Evolutionary conservation across 1,284 basidiomycete species (phyloP).

Genomic region (Trametes hirsuta): DNA sequence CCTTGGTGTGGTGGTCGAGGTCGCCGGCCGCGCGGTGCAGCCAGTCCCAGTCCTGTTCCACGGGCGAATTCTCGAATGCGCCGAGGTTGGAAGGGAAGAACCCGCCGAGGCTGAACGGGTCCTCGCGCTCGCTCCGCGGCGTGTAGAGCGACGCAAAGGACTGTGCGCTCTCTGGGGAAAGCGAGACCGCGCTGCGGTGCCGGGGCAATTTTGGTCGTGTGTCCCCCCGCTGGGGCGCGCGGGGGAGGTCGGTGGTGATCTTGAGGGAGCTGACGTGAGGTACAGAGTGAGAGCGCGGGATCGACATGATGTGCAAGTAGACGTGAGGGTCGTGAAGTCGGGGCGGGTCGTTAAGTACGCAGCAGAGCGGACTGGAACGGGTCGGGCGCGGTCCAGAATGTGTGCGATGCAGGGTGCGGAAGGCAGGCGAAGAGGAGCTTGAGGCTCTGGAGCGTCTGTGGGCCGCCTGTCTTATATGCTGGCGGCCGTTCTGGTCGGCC

Average conservation of each 20-base stretch:
- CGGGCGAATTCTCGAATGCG: conserved; percentile 23
- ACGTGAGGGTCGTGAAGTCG: conserved; percentile 7
- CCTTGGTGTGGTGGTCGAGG: conserved; percentile 8
- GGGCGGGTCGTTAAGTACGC: conserved; percentile 6
- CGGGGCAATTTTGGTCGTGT: conserved; percentile 24
- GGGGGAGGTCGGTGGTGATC: conserved; percentile 12
- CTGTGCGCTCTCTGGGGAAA: conserved; percentile 2
- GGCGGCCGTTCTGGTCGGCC: not conserved
- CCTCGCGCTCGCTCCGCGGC: conserved; percentile 35
- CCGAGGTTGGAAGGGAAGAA: conserved; percentile 50
- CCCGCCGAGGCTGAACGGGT: conserved; percentile 52
- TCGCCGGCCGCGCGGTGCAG: conserved; percentile 35
- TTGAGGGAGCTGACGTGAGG: conserved; percentile 26
- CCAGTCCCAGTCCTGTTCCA: conserved; percentile 47
- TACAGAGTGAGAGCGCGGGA: conserved; percentile 35
- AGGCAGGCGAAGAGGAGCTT: not conserved
- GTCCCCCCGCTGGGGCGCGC: not conserved
- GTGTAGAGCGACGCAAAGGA: conserved; percentile 16
- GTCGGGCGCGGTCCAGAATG: conserved; percentile 6
- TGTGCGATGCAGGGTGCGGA: not conserved
- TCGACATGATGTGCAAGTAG: conserved; percentile 25
- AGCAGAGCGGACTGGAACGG: conserved; percentile 8
- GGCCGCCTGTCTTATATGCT: conserved; percentile 7
- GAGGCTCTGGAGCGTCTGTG: conserved; percentile 3
- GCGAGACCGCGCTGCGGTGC: conserved; percentile 26